phyloP scores from a whole-genome alignment of 2,329 filamentous ascomycete genomes.

The Neonectria punicea region DNA sequence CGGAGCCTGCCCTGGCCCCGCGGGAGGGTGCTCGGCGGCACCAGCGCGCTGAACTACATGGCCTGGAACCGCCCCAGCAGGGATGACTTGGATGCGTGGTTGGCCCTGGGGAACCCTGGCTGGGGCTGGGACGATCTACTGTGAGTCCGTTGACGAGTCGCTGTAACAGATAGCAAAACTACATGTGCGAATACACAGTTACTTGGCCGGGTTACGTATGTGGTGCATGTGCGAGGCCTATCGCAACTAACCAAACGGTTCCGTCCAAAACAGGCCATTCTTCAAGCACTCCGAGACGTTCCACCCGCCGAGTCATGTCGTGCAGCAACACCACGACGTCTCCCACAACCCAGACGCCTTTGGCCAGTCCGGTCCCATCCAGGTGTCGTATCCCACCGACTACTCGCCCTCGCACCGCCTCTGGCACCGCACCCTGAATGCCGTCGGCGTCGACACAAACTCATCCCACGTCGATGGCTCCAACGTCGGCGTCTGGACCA shows the following conservation, averaged over 20 bases:
- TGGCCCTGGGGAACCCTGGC: conserved; percentile 64
- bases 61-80: conserved; percentile 59
- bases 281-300: conserved; percentile 63
- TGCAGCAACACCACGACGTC: conserved; percentile 49
- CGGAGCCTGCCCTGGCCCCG: conserved; percentile 54
- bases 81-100: conserved; percentile 67
- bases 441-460: conserved; percentile 53
- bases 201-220: background rate
- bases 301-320: conserved; percentile 50
- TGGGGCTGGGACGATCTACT: conserved; percentile 64
- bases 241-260: conserved; percentile 14
- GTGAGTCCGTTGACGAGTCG: conserved; percentile 38
- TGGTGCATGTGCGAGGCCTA: no score
- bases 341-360: conserved; percentile 53
- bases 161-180: background rate
- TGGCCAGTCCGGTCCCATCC: conserved; percentile 58
- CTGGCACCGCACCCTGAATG: conserved; percentile 60
- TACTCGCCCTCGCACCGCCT: conserved; percentile 54
- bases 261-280: conserved; percentile 51
- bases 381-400: conserved; percentile 56
- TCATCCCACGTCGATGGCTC: conserved; percentile 61
- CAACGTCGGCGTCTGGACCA: conserved; percentile 60
- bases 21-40: conserved; percentile 69
- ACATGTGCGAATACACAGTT: no score
- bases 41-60: conserved; percentile 69